Base-by-base conservation (phyloP, 208 protist species). In the Naegleria lovaniensis region DNA sequence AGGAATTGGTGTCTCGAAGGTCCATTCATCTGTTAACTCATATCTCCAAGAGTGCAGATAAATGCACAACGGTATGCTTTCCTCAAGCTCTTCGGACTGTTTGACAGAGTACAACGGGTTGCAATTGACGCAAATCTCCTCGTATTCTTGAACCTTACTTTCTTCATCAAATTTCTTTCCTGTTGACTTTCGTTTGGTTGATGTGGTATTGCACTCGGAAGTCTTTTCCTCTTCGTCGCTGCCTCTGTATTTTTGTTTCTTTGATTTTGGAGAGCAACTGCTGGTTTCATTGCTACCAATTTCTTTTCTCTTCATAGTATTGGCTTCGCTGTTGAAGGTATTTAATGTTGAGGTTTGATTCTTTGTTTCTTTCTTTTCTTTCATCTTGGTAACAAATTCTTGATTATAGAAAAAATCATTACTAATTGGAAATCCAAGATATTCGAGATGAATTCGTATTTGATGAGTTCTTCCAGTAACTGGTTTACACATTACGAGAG, bases 391-490 rank as follows among this genome's bases (percentile, higher is more conserved):
- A 90, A 90, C 29, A 43, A 84, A 90, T 22, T 48, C 9, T 39
- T 16, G 16, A 43, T 92, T 90, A 93, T 98, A 98, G 90, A 96
- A 95, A 9, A 22, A 33, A 90, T 98, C 97, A 13, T 92, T 92
- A 38, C 95, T 92, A 58, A 98, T 98, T 0, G 97, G 96, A 89
- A 97, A 94, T 0, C 96, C 96, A 0, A 98, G 90, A 16, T 93
- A 93, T 52, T 94, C 92, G 13, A 98, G 92, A 91, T 98, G 97
- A n/a, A 98, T 95, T 38, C 97, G 94, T 39, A 98, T 94, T 91
- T 98, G 97, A 92, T 98, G 97, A 19, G 97, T 98, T 59, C 97
- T 93, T 39, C 97, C 97, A 4, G 96, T 98, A 16, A 97, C 91
- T 16, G 97, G 94, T 41, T 93, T 91, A 88, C 95, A 97, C 85